Evolutionary conservation across 1,139 yeast species (phyloP), one percentile per base, ranked within the genome.

Genomic region (Geotrichum klebahnii): DNA sequence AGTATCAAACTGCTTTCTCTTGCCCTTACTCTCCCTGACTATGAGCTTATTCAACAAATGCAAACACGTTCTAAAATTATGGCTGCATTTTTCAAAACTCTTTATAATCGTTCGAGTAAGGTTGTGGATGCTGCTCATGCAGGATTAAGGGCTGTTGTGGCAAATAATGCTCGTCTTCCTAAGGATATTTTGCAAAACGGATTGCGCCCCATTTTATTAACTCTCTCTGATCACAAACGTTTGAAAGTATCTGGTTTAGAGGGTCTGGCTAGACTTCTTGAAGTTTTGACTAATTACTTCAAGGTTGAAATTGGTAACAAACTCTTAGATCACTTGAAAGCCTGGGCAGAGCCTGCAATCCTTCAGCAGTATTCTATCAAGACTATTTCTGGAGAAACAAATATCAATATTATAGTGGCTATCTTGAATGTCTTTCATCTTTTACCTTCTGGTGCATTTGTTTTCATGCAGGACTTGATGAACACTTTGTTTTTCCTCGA

Each of bases 241-340:
- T 73, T 94, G 46, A 87, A 96, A 0, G 94, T 88, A 0, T 78
- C 89, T 1, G 97, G 97, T 1, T 72, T 94, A 23, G 96, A 90
- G 62, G 97, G 97, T 0, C 72, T 94, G 32, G 95, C 97, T 0
- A 75, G 95, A 46, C 73, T 94, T 31, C 73, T 94, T 48, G 97
- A 92, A 62, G 72, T 94, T 23, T 74, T 94, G 59, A 89, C 92
- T 34, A 87, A 95, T 2, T 92, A 94, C 62, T 94, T 94, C 72
- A 84, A 95, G 64, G 97, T 92, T 20, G 99, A 94, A 66, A 92
- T 94, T 58, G 99, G 99, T 31, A 78, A 90, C 51, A 94, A 94
- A 62, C 72, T 94, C 50, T 75, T 94, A 28, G 98, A 94, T 61
- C 98, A 94, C 67, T 73, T 92, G 58, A 86, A 84, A 78, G 96